Percentiles rank a stretch among this genome's conserved stretches.
Evolutionary conservation across 2,329 filamentous ascomycete genomes (phyloP).

Genomic region (Macrophomina tecta): DNA sequence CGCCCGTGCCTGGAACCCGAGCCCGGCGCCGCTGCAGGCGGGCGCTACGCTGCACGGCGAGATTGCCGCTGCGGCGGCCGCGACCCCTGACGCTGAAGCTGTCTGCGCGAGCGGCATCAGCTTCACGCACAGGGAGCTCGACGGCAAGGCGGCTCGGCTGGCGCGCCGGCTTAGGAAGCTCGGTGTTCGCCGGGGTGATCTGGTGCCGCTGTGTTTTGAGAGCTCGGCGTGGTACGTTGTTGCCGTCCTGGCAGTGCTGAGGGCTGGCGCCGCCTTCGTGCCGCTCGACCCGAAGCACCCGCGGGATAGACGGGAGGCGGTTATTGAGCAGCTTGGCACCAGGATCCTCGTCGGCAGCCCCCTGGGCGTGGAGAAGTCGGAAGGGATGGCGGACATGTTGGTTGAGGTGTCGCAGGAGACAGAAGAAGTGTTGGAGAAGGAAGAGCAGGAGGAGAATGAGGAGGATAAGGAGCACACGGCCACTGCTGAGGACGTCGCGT

Average conservation of each 20-base stretch:
- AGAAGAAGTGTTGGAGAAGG: not conserved
- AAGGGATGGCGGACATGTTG: not conserved
- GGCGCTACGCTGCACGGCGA: slow-evolving; percentile 54
- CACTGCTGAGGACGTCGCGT: slow-evolving; percentile 23
- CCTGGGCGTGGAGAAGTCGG: not conserved
- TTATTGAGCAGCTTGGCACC: not conserved
- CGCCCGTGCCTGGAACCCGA: not conserved
- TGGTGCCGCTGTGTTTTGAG: slow-evolving; percentile 13
- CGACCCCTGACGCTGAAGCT: slow-evolving; percentile 49
- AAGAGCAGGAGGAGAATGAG: not conserved
- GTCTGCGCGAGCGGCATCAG: slow-evolving; percentile 59
- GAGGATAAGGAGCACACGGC: not conserved
- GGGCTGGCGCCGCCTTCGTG: slow-evolving; percentile 36
- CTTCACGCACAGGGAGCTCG: slow-evolving; percentile 55
- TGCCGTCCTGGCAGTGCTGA: slow-evolving; percentile 45
- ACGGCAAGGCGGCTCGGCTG: slow-evolving; percentile 38
- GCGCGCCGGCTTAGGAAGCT: slow-evolving; percentile 48
- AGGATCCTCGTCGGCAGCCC: not conserved
- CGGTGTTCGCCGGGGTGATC: not conserved
- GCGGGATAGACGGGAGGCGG: not conserved
- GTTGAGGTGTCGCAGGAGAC: not conserved
- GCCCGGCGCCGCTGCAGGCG: slow-evolving; percentile 33
- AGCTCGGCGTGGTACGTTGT: slow-evolving; percentile 37
- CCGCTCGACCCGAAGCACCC: slow-evolving; percentile 38
- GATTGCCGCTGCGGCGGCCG: slow-evolving; percentile 48